Evolutionary conservation across 176 grass and related monocot genomes (phyloP).

Genomic region (Zoysia japonica): DNA sequence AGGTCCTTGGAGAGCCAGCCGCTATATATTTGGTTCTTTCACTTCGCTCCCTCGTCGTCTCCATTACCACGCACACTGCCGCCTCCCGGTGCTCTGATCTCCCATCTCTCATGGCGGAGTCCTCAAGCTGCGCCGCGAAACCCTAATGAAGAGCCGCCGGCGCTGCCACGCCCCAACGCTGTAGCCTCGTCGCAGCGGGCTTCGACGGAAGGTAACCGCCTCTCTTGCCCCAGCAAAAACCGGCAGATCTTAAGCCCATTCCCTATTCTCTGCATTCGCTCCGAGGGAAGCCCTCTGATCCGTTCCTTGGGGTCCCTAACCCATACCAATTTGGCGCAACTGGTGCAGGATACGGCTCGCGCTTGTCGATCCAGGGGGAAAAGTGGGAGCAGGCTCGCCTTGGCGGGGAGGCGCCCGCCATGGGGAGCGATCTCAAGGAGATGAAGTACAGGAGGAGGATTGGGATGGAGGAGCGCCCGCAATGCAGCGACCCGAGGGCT

Average conservation of each 20-base stretch:
- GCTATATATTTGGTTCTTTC: slow-evolving; percentile 17
- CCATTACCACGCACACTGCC: slow-evolving; percentile 33
- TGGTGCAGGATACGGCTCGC: not conserved
- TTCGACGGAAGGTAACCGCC: slow-evolving; percentile 36
- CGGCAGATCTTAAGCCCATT: slow-evolving; percentile 47
- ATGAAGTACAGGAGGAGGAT: slow-evolving; percentile 63
- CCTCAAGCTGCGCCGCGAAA: slow-evolving; percentile 35
- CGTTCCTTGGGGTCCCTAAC: not conserved
- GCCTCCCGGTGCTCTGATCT: not conserved
- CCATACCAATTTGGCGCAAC: not conserved
- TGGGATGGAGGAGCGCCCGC: slow-evolving; percentile 40
- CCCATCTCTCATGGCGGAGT: slow-evolving; percentile 44
- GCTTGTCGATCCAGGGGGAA: slow-evolving; percentile 6
- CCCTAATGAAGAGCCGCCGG: slow-evolving; percentile 48
- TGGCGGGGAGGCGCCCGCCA: slow-evolving; percentile 39
- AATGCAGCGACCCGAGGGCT: slow-evolving; percentile 52
- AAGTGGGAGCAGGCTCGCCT: slow-evolving; percentile 32
- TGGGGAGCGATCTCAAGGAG: slow-evolving; percentile 64
- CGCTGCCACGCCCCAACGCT: slow-evolving; percentile 40
- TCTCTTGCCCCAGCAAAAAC: not conserved
- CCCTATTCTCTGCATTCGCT: not conserved
- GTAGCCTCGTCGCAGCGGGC: slow-evolving; percentile 43
- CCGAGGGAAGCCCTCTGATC: slow-evolving; percentile 22
- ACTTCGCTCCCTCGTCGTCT: slow-evolving; percentile 50
- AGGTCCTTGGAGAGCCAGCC: not conserved